Conservation (phyloP, 1,284 basidiomycete species). For the Ceratobasidium theobromae region DNA sequence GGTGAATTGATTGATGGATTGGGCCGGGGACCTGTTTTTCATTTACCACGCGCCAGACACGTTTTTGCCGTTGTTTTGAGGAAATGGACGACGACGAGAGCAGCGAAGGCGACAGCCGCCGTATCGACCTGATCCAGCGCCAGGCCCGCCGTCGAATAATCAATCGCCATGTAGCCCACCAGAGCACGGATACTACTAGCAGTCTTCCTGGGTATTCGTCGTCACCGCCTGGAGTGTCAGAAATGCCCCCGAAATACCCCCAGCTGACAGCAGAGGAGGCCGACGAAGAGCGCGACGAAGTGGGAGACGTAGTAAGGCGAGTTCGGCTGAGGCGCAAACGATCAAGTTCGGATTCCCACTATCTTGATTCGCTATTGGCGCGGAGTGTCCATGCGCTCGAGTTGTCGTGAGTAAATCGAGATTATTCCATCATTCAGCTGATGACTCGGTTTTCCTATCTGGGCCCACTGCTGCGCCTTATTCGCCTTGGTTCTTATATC, state of each 20-base stretch:
- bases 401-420: slow-evolving; percentile 52
- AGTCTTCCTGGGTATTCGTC: slow-evolving; percentile 22
- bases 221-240: not conserved
- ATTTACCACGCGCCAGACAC: not conserved
- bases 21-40: slow-evolving; percentile 1
- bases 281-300: slow-evolving; percentile 29
- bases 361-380: slow-evolving; percentile 71
- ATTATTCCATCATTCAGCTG: no score
- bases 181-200: slow-evolving; percentile 9
- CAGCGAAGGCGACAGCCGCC: slow-evolving; percentile 4
- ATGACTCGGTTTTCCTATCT: slow-evolving; percentile 23
- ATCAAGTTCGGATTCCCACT: slow-evolving; percentile 46
- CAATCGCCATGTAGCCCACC: slow-evolving; percentile 4
- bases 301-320: slow-evolving; percentile 19
- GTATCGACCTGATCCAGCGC: slow-evolving; percentile 6
- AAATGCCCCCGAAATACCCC: not conserved
- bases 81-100: slow-evolving; percentile 27
- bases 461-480: no score
- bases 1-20: not conserved
- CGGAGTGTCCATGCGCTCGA: slow-evolving; percentile 79
- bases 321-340: slow-evolving; percentile 26
- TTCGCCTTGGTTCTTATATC: no score
- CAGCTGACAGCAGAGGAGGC: slow-evolving; percentile 24
- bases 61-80: slow-evolving; percentile 3
- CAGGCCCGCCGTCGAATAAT: slow-evolving; percentile 11